phyloP scores from a whole-genome alignment of 1,139 yeast species.

The Arxiozyma slooffiae region DNA sequence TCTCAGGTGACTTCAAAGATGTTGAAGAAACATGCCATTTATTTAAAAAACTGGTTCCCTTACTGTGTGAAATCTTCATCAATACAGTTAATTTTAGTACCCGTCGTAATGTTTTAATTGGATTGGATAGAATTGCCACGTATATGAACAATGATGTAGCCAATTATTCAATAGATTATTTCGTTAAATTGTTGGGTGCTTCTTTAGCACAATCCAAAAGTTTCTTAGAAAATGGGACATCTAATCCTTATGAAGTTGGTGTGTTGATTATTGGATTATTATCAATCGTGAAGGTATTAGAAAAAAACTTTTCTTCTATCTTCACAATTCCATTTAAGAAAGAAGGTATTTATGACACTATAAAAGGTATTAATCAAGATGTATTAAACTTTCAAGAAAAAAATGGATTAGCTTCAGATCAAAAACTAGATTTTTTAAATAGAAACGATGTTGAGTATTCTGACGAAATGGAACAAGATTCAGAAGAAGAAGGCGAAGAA shows the following conservation, averaged over 20 bases:
- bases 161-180: slow-evolving; percentile 18
- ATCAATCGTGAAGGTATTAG: slow-evolving; percentile 39
- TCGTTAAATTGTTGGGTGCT: slow-evolving; percentile 52
- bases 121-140: slow-evolving; percentile 43
- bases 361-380: slow-evolving; percentile 4
- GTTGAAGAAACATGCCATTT: slow-evolving; percentile 34
- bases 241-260: slow-evolving; percentile 28
- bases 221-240: slow-evolving; percentile 17
- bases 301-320: slow-evolving; percentile 33
- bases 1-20: slow-evolving; percentile 27
- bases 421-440: not conserved
- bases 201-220: slow-evolving; percentile 54
- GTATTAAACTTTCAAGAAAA: not conserved
- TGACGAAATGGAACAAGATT: slow-evolving; percentile 16
- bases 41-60: slow-evolving; percentile 43
- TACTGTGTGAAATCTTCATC: slow-evolving; percentile 62
- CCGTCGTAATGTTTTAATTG: slow-evolving; percentile 50
- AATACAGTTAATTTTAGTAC: slow-evolving; percentile 64
- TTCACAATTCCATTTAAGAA: slow-evolving; percentile 44
- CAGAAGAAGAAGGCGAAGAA: slow-evolving; percentile 23
- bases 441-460: slow-evolving; percentile 16
- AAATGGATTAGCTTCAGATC: not conserved
- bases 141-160: slow-evolving; percentile 20
- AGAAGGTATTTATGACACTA: slow-evolving; percentile 56
- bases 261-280: slow-evolving; percentile 47